Evolutionary conservation across 2,329 filamentous ascomycete species (phyloP).

Genomic region (Phaeosphaeriaceae sp.): DNA sequence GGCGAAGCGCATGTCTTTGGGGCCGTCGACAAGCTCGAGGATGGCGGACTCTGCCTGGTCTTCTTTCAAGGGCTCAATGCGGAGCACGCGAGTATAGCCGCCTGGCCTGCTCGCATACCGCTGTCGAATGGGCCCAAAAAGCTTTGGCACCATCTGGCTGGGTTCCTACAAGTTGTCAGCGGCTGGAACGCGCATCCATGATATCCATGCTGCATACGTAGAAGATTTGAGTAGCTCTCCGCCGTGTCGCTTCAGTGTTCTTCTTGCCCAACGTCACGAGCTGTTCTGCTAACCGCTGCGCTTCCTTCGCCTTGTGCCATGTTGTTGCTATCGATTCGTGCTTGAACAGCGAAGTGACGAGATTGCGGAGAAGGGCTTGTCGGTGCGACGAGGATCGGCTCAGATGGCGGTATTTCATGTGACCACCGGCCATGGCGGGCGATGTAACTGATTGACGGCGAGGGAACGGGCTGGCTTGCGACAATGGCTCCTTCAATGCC

Average conservation of each 20-base stretch:
- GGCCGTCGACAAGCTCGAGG: conserved; percentile 92
- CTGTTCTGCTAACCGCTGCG: conserved; percentile 91
- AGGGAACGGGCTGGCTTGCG: conserved; percentile 2
- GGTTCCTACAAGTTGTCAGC: conserved; percentile 63
- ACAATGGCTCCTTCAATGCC: neutral
- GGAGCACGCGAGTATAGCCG: conserved; percentile 93
- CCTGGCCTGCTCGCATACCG: conserved; percentile 82
- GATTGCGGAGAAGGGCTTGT: conserved; percentile 90
- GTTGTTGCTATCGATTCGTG: conserved; percentile 95
- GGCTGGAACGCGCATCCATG: neutral
- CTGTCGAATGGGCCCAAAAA: conserved; percentile 81
- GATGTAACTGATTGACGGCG: conserved; percentile 12
- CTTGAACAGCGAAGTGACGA: conserved; percentile 92
- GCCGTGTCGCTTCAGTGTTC: conserved; percentile 81
- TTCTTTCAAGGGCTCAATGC: conserved; percentile 85
- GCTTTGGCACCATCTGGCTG: conserved; percentile 76
- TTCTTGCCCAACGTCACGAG: conserved; percentile 92
- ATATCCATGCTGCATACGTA: conserved; percentile 83
- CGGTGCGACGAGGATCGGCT: conserved; percentile 86
- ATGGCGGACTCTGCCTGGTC: conserved; percentile 92
- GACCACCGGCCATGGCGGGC: conserved; percentile 78
- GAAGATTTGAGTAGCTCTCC: conserved; percentile 79
- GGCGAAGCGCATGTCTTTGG: conserved; percentile 91
- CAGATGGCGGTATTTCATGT: conserved; percentile 87
- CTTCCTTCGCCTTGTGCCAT: conserved; percentile 96